Conservation (phyloP, 2,329 filamentous ascomycete genomes). For the Clarireedia sp. region DNA sequence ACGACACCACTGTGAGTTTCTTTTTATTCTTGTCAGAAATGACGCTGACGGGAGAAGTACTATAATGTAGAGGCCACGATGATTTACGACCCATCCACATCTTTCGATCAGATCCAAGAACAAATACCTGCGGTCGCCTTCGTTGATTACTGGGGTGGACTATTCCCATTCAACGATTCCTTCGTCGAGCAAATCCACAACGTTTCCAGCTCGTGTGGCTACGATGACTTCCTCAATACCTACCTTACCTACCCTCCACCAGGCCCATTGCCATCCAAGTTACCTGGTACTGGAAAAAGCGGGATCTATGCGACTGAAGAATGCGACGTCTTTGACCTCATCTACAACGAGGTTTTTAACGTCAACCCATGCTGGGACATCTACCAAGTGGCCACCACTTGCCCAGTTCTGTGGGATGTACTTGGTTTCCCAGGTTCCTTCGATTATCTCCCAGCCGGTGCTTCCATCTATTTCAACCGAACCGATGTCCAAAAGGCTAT, state of each 20-base stretch:
- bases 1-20: constrained; percentile 30
- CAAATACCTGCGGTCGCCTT: constrained; percentile 47
- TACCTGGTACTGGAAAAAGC: constrained; percentile 37
- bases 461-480: constrained; percentile 54
- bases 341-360: constrained; percentile 43
- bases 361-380: constrained; percentile 75
- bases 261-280: constrained; percentile 44
- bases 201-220: constrained; percentile 52
- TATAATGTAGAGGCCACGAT: constrained; percentile 62
- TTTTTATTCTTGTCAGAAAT: background rate
- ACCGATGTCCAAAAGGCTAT: constrained; percentile 54
- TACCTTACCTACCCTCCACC: constrained; percentile 63
- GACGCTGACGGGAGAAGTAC: constrained; percentile 39
- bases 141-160: constrained; percentile 49
- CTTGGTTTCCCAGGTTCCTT: constrained; percentile 56
- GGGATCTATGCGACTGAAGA: constrained; percentile 30
- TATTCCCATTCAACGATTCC: constrained; percentile 57
- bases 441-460: constrained; percentile 54
- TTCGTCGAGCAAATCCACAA: constrained; percentile 45
- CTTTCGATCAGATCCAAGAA: constrained; percentile 38
- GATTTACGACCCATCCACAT: constrained; percentile 64
- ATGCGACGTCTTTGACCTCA: constrained; percentile 52
- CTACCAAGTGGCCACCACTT: constrained; percentile 66
- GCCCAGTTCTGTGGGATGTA: constrained; percentile 62
- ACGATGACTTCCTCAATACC: constrained; percentile 48